phyloP scores from a whole-genome alignment of 257 asterid species.

The Petunia axillaris region DNA sequence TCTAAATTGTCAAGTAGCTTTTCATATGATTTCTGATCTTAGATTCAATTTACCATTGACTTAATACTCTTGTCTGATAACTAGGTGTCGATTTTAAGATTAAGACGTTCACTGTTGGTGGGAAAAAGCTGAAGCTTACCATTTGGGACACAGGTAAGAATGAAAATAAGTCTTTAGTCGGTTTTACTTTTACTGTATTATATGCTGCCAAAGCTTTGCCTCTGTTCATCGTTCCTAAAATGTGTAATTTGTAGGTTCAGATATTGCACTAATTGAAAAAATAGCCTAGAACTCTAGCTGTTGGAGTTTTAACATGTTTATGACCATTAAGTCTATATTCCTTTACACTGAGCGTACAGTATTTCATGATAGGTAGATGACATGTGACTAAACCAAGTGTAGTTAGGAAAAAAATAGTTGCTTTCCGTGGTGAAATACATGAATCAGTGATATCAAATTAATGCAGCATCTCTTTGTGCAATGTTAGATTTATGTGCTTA shows the following conservation, averaged over 20 bases:
- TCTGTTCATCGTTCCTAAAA: background rate
- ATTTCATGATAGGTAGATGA: background rate
- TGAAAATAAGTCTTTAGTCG: background rate
- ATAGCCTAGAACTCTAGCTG: background rate
- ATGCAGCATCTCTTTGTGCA: background rate
- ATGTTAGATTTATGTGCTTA: slow-evolving; percentile 15
- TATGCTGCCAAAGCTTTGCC: background rate
- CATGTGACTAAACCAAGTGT: background rate
- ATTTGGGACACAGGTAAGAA: slow-evolving; percentile 91
- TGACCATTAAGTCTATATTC: background rate
- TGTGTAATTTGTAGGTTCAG: background rate
- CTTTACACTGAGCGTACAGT: background rate
- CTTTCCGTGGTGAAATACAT: background rate
- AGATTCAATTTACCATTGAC: background rate
- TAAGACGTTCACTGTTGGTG: slow-evolving; percentile 79
- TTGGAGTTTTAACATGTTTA: background rate
- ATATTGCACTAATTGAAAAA: background rate
- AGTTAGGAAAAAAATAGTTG: background rate
- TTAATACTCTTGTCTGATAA: slow-evolving; percentile 5
- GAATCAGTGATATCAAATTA: background rate
- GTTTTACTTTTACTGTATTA: background rate
- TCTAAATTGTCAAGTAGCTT: background rate
- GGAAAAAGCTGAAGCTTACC: slow-evolving; percentile 82
- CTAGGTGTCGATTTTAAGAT: slow-evolving; percentile 45
- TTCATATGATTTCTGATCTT: background rate